phyloP scores from a whole-genome alignment of 2,329 filamentous ascomycete genomes.

The Cercospora brassicicola region DNA sequence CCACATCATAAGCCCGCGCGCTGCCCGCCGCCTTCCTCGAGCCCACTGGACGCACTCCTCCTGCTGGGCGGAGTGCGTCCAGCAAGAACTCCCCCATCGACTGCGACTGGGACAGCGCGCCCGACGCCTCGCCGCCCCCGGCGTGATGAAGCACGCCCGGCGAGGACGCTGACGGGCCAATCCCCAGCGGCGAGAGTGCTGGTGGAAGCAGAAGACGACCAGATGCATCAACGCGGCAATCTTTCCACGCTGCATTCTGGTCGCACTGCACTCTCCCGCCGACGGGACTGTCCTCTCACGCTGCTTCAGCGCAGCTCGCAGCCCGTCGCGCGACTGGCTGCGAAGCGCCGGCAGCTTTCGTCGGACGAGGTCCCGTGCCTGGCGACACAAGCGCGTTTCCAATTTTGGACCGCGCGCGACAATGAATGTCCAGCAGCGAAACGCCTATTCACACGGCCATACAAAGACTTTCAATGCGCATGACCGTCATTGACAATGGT shows the following conservation, averaged over 20 bases:
- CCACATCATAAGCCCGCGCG: background rate
- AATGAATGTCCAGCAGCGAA: constrained; percentile 42
- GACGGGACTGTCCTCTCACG: background rate
- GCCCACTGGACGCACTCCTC: constrained; percentile 17
- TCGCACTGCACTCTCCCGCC: background rate
- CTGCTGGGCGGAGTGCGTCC: constrained; percentile 26
- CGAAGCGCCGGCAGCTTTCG: background rate
- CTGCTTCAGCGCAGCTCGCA: constrained; percentile 7
- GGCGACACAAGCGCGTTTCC: constrained; percentile 1
- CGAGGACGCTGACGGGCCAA: background rate
- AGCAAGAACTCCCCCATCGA: constrained; percentile 8
- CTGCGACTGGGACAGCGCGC: background rate
- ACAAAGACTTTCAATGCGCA: constrained; percentile 35
- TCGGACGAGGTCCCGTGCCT: background rate
- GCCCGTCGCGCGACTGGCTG: constrained; percentile 17
- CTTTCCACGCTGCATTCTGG: background rate
- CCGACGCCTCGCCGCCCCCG: background rate
- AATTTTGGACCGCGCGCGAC: constrained; percentile 9
- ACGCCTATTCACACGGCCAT: constrained; percentile 41
- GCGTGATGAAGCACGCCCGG: background rate
- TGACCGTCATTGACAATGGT: constrained; percentile 39
- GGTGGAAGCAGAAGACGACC: background rate
- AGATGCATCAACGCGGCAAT: background rate
- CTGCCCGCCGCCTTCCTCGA: background rate
- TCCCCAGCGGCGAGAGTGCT: background rate